Base-by-base conservation (phyloP, 1,284 basidiomycete genomes). In the Polyporus tsugae region DNA sequence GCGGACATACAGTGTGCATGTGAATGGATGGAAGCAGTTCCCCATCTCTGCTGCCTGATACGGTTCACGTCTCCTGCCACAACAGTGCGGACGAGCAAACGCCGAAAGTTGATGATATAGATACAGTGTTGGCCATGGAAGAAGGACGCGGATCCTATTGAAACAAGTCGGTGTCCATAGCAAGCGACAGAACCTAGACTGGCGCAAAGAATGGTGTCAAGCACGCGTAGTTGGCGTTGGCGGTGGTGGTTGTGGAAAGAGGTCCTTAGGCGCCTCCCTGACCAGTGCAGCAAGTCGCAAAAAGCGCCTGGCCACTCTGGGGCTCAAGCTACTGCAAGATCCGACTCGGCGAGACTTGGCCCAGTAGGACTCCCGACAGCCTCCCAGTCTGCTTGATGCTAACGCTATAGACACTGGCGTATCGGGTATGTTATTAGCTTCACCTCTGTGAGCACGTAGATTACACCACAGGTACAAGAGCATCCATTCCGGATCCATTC, bases 21-120 rank as follows among this genome's bases (percentile, higher is more conserved):
- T n/a, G n/a, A n/a, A n/a, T n/a, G 4, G 33, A 58, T 36, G 19
- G 55, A 22, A 38, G 55, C 35, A 33, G 35, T 38, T 36, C 7
- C 17, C 55, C 55, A 58, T 58, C 55, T 38, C 55, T 22, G 6
- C 55, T 58, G 33, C 10, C 19, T 58, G 55, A 58, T 58, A 38
- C 35, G 33, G 46, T 49, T 11, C 19, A 49, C 46, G 3, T 49
- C 46, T 38, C 35, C 36, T 58, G 55, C 17, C 19, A 58, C 35
- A 33, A 58, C 19, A 38, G 55, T 35, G 35, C 55, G n/a, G 35
- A 4, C 5, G 17, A 22, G 35, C 55, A 17, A n/a, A n/a, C 29
- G 10, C 33, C 38, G 22, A 35, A 36, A n/a, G 33, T 38, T 1
- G 19, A 36, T 57, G 53, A 57, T 19, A n/a, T 10, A n/a, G 19